Evolutionary conservation across 2,329 filamentous ascomycete genomes (phyloP), one percentile per base, ranked within the genome.

Genomic region (Colletotrichum zoysiae): DNA sequence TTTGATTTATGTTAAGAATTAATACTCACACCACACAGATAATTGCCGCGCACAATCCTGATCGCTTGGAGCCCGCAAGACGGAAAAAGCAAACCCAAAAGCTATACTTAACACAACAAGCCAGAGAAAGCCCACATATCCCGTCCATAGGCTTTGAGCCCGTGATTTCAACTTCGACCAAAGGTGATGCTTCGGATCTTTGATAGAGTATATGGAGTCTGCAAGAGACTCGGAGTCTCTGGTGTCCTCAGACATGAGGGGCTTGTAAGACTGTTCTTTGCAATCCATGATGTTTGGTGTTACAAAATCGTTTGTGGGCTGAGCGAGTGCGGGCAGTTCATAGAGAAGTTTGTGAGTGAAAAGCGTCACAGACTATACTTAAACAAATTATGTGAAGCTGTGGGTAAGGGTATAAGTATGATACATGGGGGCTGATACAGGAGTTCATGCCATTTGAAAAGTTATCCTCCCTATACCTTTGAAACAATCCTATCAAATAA

Each of bases 1-100:
- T 8, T 46, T 3, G 8, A 20, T 3, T 8, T 20, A 7, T 46
- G 42, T 9, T 5, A 20, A 46, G 1, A 20, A 50, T 23, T 12
- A 40, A 42, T 23, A 38, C 65, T 63, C 57, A 68, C 65, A 68
- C 65, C 65, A 68, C 65, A 63, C 56, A 9, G 65, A 68, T 6
- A 68, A 57, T 42, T 68, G 64, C 3, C 64, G 55, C 3, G 55
- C 64, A 42, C 64, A 66, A 5, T 66, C 18, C 42, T 66, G 64
- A 35, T 66, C 64, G 12, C 30, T 59, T 16, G 64, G 64, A 59
- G 64, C 44, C 9, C 53, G 64, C 30, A 65, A 50, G 42, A 59
- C 9, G 42, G 64, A 51, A 59, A 66, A 51, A 16, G 38, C 18
- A 18, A 66, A 59, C 20, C 64, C 64, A 16, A 65, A 58, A 65